A percentile compares a stretch with the other conserved stretches of the same genome.
Evolutionary conservation across 768 basidiomycete species (phyloP).

Genomic region (Dictyophora rubrovolvata): DNA sequence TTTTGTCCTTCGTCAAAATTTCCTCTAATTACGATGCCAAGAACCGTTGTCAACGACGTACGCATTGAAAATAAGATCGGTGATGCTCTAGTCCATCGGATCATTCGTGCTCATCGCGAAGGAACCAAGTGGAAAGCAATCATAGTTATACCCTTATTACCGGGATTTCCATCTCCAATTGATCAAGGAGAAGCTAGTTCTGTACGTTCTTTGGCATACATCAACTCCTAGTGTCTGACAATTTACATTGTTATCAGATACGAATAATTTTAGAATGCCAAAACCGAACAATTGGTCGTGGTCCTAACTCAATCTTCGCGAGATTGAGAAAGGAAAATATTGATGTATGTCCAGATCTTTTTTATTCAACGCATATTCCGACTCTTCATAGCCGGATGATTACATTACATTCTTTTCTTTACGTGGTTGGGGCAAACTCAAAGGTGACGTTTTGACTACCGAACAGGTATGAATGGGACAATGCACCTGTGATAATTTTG

Average conservation of each 20-base stretch:
- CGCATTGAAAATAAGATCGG: conserved; percentile 90
- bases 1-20: background rate
- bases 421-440: conserved; percentile 88
- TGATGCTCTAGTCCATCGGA: conserved; percentile 84
- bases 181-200: conserved; percentile 91
- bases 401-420: conserved; percentile 88
- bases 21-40: conserved; percentile 26
- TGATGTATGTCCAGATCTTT: conserved; percentile 43
- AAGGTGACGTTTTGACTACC: conserved; percentile 72
- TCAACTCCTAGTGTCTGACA: background rate
- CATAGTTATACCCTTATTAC: conserved; percentile 83
- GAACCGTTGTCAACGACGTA: conserved; percentile 72
- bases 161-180: conserved; percentile 88
- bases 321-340: conserved; percentile 80
- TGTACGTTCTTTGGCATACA: conserved; percentile 33
- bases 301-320: conserved; percentile 85
- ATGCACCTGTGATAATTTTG: background rate
- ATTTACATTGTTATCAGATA: conserved; percentile 37
- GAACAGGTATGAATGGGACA: conserved; percentile 52
- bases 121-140: conserved; percentile 84
- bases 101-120: conserved; percentile 78
- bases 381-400: conserved; percentile 64
- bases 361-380: background rate
- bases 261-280: conserved; percentile 95
- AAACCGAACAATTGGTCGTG: conserved; percentile 78